phyloP scores from a whole-genome alignment of 805 yeast species.

The Schwanniomyces polymorphus region DNA sequence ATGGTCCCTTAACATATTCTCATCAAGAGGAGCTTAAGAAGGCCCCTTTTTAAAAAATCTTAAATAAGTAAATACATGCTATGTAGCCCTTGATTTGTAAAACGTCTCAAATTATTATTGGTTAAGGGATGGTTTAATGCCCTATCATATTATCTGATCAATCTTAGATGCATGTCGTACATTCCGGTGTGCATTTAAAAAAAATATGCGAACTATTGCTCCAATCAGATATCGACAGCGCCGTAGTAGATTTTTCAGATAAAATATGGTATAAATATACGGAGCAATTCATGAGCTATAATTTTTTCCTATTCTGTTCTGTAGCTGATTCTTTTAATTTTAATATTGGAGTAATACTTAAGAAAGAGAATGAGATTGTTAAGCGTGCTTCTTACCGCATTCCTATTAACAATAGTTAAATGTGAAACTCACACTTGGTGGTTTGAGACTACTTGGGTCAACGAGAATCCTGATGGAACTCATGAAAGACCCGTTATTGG shows the following conservation, averaged over 20 bases:
- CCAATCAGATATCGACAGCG: background rate
- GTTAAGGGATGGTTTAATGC: too few species aligned
- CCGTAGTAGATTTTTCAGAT: background rate
- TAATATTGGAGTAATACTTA: conserved; percentile 8
- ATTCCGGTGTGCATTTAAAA: background rate
- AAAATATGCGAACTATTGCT: background rate
- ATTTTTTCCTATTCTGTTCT: conserved; percentile 11
- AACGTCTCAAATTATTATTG: too few species aligned
- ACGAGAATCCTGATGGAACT: conserved; percentile 69
- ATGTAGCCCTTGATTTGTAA: too few species aligned
- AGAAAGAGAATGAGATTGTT: conserved; percentile 11
- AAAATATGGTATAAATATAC: background rate
- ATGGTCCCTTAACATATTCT: too few species aligned
- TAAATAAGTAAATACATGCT: too few species aligned
- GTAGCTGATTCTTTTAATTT: conserved; percentile 9
- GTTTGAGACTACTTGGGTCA: conserved; percentile 66
- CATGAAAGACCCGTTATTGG: conserved; percentile 59
- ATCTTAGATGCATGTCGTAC: background rate
- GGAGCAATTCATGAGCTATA: conserved; percentile 5
- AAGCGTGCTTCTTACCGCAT: conserved; percentile 10
- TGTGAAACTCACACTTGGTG: conserved; percentile 61
- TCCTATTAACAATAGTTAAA: conserved; percentile 10
- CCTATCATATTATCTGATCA: background rate
- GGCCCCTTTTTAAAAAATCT: too few species aligned
- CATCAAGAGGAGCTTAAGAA: too few species aligned